These are phyloP conservation scores for Linanthus parryae DNA, from an alignment of 148 eudicot species.

Conservation along the genomic window DNA sequence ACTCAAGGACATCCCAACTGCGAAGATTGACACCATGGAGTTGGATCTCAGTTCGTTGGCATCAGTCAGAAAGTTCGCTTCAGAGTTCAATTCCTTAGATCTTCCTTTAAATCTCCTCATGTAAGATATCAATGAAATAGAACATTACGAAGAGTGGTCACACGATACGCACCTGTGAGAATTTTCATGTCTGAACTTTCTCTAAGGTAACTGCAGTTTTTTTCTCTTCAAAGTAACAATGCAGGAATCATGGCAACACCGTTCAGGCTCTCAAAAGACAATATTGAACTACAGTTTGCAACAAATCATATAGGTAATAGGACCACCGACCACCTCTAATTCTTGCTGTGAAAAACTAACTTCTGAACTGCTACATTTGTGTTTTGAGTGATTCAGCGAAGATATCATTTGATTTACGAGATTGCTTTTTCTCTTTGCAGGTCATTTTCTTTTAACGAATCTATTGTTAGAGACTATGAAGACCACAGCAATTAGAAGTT, in stretches of 20 bases:
- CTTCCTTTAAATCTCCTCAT: conserved; percentile 66
- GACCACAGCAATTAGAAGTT: conserved; percentile 41
- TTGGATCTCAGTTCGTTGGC: conserved; percentile 75
- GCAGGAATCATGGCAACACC: conserved; percentile 94
- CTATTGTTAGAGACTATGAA: conserved; percentile 73
- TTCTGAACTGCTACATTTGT: neutral
- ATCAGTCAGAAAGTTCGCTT: conserved; percentile 65
- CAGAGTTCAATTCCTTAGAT: conserved; percentile 43
- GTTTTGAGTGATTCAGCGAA: neutral
- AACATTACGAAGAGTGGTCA: neutral
- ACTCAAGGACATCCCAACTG: conserved; percentile 52
- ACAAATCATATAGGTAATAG: conserved; percentile 64
- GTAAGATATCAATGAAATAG: conserved; percentile 32
- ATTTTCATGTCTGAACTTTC: neutral
- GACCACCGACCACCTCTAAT: too few species aligned
- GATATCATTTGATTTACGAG: neutral
- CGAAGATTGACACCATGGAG: conserved; percentile 75
- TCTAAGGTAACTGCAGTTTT: neutral
- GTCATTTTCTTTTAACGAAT: conserved; percentile 81
- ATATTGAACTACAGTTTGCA: conserved; percentile 85
- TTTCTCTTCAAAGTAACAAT: conserved; percentile 49
- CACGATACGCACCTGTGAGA: neutral
- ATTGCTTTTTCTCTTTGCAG: conserved; percentile 25
- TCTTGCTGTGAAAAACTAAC: too few species aligned
- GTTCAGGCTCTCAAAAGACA: conserved; percentile 74